A percentile compares a stretch with the other conserved stretches of the same genome.
These are phyloP conservation scores for Yamadazyma atmosphaerica DNA, from an alignment of 1,139 yeast species.

Conservation along the genomic window DNA sequence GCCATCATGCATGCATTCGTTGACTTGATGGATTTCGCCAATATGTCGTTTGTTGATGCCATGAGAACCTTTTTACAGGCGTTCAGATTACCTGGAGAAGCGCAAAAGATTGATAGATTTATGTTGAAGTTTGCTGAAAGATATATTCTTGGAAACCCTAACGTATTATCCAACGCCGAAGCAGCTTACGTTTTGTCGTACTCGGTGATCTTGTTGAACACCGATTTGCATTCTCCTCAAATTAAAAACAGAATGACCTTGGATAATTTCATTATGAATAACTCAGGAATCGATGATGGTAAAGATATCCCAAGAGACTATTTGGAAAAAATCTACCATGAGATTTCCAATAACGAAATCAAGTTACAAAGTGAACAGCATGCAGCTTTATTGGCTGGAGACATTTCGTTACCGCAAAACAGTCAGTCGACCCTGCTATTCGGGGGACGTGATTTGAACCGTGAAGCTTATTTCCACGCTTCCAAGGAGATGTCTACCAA, in stretches of 20 bases:
- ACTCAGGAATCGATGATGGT: slow-evolving; percentile 93
- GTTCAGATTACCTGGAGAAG: slow-evolving; percentile 95
- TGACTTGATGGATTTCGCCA: slow-evolving; percentile 77
- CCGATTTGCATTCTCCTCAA: slow-evolving; percentile 90
- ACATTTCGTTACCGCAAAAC: slow-evolving; percentile 35
- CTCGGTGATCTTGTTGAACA: slow-evolving; percentile 89
- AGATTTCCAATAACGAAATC: slow-evolving; percentile 81
- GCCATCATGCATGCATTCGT: slow-evolving; percentile 93
- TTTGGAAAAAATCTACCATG: slow-evolving; percentile 67
- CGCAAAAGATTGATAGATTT: slow-evolving; percentile 94
- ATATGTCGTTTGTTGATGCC: slow-evolving; percentile 76
- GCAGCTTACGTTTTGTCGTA: slow-evolving; percentile 91
- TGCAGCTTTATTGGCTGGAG: slow-evolving; percentile 80
- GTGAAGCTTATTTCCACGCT: slow-evolving; percentile 90
- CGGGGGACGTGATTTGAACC: slow-evolving; percentile 70
- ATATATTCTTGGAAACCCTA: slow-evolving; percentile 84
- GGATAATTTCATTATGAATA: slow-evolving; percentile 82
- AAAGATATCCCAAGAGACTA: slow-evolving; percentile 77
- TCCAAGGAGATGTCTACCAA: slow-evolving; percentile 89
- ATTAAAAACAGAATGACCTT: slow-evolving; percentile 83
- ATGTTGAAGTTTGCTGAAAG: slow-evolving; percentile 97
- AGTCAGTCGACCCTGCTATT: slow-evolving; percentile 59
- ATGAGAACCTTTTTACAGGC: slow-evolving; percentile 80
- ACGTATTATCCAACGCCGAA: slow-evolving; percentile 85
- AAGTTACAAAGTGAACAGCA: slow-evolving; percentile 92